Evolutionary conservation across 2,329 filamentous ascomycete genomes (phyloP).

Genomic region (Diaporthe citriasiana): DNA sequence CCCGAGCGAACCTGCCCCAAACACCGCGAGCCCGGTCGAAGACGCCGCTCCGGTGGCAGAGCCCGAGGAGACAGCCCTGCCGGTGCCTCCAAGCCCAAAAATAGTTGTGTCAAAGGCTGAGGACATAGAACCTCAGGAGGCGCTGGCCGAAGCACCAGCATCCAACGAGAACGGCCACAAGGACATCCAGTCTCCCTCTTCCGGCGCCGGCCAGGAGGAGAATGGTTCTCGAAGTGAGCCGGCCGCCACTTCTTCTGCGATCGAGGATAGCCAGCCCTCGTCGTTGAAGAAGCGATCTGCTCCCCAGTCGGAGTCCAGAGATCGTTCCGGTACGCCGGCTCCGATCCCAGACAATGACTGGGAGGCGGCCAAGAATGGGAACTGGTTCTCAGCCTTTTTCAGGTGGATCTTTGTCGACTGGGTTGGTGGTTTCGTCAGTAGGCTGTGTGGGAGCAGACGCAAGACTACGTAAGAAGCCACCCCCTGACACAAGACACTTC

Average conservation of each 20-base stretch:
- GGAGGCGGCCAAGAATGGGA: constrained; percentile 42
- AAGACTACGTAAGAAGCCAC: constrained; percentile 43
- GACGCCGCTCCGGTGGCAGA: neutral
- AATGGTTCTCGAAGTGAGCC: constrained; percentile 11
- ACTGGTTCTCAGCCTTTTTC: constrained; percentile 44
- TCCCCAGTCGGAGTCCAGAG: constrained; percentile 23
- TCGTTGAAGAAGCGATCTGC: constrained; percentile 40
- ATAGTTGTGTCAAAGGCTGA: constrained; percentile 33
- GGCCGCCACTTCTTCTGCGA: constrained; percentile 35
- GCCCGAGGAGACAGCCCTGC: neutral
- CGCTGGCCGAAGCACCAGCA: constrained; percentile 20
- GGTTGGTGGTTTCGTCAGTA: constrained; percentile 41
- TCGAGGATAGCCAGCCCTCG: constrained; percentile 33
- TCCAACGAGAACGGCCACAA: constrained; percentile 22
- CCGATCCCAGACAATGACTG: constrained; percentile 37
- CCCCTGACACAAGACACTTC: constrained; percentile 33
- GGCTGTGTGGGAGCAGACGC: constrained; percentile 40
- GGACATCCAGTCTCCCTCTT: neutral
- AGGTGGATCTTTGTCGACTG: constrained; percentile 43
- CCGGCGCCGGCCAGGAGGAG: neutral
- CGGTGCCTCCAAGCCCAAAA: constrained; percentile 26
- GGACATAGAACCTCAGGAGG: constrained; percentile 27
- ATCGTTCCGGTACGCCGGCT: constrained; percentile 37
- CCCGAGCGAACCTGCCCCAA: constrained; percentile 32
- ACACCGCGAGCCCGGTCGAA: constrained; percentile 22